Conservation (phyloP, 768 basidiomycete species). For the Mycena metata region DNA sequence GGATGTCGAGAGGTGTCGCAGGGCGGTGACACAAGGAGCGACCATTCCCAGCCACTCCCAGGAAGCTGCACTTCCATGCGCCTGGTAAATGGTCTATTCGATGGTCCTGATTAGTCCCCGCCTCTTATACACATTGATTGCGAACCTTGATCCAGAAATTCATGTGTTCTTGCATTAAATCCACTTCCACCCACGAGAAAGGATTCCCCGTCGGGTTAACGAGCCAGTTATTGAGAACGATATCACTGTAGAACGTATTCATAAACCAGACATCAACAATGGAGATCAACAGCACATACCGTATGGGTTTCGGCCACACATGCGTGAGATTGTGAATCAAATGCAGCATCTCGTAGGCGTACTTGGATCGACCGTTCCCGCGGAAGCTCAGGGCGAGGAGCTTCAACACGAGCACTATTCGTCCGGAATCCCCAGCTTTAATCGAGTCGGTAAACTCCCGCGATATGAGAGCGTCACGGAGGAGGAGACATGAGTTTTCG, state of each 20-base stretch:
- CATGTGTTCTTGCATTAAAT: constrained; percentile 50
- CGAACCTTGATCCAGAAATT: constrained; percentile 51
- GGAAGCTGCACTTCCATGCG: constrained; percentile 44
- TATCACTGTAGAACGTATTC: constrained; percentile 28
- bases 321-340: constrained; percentile 44
- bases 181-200: constrained; percentile 40
- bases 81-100: background rate
- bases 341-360: constrained; percentile 50
- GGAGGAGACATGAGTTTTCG: constrained; percentile 32
- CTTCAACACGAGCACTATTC: constrained; percentile 47
- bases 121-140: background rate
- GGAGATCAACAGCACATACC: constrained; percentile 25
- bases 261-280: too few relatives aligned
- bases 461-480: constrained; percentile 34
- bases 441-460: constrained; percentile 37
- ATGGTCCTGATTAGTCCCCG: too few relatives aligned
- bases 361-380: constrained; percentile 49
- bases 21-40: constrained; percentile 40
- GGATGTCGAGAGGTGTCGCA: constrained; percentile 19
- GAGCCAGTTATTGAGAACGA: constrained; percentile 50
- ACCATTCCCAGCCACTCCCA: constrained; percentile 50
- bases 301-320: constrained; percentile 40
- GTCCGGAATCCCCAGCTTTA: constrained; percentile 46
- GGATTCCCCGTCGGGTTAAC: constrained; percentile 47
- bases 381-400: constrained; percentile 47